Percentiles rank a stretch among this genome's conserved stretches.
Evolutionary conservation across 164 flowering plant genomes (phyloP).

Genomic region (Vitis rotundifolia): DNA sequence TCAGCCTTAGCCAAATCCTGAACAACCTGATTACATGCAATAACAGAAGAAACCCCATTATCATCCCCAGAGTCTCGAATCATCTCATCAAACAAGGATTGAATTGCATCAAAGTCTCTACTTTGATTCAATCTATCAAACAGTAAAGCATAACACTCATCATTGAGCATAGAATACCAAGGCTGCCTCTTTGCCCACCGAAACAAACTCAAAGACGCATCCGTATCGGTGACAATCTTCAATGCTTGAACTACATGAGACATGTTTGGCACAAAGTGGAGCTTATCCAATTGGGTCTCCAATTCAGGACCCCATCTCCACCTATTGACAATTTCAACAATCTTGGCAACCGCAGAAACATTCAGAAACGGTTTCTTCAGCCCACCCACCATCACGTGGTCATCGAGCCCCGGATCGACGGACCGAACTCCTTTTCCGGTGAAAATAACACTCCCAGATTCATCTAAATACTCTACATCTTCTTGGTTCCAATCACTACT

Average conservation of each 20-base stretch:
- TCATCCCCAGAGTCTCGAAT: constrained; percentile 22
- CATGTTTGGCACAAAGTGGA: constrained; percentile 85
- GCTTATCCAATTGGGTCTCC: constrained; percentile 83
- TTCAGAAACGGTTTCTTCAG: constrained; percentile 72
- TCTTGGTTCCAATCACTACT: constrained; percentile 19
- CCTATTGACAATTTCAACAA: constrained; percentile 82
- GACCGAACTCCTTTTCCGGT: constrained; percentile 77
- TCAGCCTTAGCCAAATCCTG: constrained; percentile 84
- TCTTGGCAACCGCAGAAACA: constrained; percentile 72
- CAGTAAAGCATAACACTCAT: constrained; percentile 58
- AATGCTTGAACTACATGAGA: constrained; percentile 63
- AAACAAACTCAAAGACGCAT: constrained; percentile 68
- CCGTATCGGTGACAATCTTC: constrained; percentile 60
- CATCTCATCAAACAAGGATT: constrained; percentile 83
- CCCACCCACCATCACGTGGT: constrained; percentile 87
- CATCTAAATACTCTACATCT: constrained; percentile 85
- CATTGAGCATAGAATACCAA: constrained; percentile 61
- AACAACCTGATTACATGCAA: constrained; percentile 70
- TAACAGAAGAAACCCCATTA: constrained; percentile 31
- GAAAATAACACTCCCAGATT: constrained; percentile 67
- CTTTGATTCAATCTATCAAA: constrained; percentile 67
- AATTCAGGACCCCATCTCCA: constrained; percentile 99
- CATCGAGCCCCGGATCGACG: constrained; percentile 84
- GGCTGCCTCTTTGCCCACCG: constrained; percentile 85
- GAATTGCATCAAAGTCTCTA: constrained; percentile 74